Evolutionary conservation across 2,329 filamentous ascomycete species (phyloP).

Genomic region (Paraphoma sp.): DNA sequence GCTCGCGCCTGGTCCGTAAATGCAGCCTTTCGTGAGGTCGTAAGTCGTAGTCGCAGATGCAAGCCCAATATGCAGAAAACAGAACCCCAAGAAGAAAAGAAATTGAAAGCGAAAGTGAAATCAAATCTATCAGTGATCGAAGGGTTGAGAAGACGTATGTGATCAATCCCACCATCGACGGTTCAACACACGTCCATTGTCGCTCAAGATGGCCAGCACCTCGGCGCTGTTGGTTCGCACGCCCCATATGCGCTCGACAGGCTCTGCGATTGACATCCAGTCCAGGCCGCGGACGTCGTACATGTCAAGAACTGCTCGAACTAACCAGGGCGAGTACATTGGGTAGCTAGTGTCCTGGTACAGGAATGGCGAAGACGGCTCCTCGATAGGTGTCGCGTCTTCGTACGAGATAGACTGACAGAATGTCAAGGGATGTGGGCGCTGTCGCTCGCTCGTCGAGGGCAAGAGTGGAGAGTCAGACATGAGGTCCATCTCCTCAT

Average conservation of each 20-base stretch:
- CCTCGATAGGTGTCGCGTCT: slow-evolving; percentile 7
- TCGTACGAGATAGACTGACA: slow-evolving; percentile 9
- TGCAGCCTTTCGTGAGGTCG: not conserved
- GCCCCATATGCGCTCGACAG: slow-evolving; percentile 43
- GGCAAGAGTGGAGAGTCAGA: slow-evolving; percentile 6
- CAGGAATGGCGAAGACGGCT: slow-evolving; percentile 26
- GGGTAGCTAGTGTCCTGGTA: slow-evolving; percentile 37
- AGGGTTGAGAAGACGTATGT: no score
- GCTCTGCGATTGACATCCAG: slow-evolving; percentile 47
- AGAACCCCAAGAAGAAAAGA: not conserved
- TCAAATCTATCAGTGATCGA: no score
- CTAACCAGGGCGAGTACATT: slow-evolving; percentile 46
- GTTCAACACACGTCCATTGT: slow-evolving; percentile 42
- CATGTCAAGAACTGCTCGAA: slow-evolving; percentile 45
- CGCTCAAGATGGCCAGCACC: slow-evolving; percentile 43
- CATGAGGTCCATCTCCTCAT: slow-evolving; percentile 11
- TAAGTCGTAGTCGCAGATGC: slow-evolving; percentile 7
- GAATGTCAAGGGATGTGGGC: slow-evolving; percentile 19
- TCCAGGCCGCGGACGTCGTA: slow-evolving; percentile 43
- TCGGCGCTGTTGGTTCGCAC: slow-evolving; percentile 42
- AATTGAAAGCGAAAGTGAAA: slow-evolving; percentile 1
- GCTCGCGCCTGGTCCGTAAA: not conserved
- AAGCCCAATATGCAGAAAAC: not conserved
- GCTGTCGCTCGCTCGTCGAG: slow-evolving; percentile 7
- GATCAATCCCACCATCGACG: slow-evolving; percentile 47